These are phyloP conservation scores for Pachyrhizus erosus DNA, from an alignment of 306 rosid species.

Conservation along the genomic window DNA sequence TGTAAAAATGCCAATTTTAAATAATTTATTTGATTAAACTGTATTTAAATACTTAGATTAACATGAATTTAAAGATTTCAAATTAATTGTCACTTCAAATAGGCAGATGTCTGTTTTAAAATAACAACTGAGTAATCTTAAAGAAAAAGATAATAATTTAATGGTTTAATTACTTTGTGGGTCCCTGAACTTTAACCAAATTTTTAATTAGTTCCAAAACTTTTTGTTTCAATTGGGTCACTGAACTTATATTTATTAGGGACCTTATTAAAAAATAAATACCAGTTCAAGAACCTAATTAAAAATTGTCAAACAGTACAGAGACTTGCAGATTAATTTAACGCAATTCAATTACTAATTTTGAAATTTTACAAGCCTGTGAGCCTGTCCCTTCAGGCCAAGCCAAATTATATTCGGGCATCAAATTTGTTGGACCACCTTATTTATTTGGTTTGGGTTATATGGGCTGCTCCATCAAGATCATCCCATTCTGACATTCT, in stretches of 20 bases:
- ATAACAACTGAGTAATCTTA: neutral
- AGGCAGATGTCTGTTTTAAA: neutral
- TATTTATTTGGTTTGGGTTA: neutral
- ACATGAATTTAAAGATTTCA: neutral
- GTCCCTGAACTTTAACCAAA: too few relatives aligned
- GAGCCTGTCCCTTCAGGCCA: neutral
- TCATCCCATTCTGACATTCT: neutral
- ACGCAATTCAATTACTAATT: neutral
- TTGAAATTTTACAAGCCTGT: neutral
- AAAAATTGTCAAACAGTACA: too few relatives aligned
- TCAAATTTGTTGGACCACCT: neutral
- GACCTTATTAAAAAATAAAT: too few relatives aligned
- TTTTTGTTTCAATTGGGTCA: too few relatives aligned
- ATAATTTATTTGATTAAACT: neutral
- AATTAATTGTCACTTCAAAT: neutral
- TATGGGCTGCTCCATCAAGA: neutral
- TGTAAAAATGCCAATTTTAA: neutral
- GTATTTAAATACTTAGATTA: neutral
- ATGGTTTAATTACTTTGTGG: too few relatives aligned
- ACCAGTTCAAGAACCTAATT: too few relatives aligned
- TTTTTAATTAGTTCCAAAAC: too few relatives aligned
- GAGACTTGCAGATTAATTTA: too few relatives aligned
- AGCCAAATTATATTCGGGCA: neutral
- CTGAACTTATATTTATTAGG: too few relatives aligned
- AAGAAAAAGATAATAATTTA: too few relatives aligned